Evolutionary conservation across 2,329 filamentous ascomycete genomes (phyloP), one percentile per base, ranked within the genome.

Genomic region (Torrubiella hemipterigena): DNA sequence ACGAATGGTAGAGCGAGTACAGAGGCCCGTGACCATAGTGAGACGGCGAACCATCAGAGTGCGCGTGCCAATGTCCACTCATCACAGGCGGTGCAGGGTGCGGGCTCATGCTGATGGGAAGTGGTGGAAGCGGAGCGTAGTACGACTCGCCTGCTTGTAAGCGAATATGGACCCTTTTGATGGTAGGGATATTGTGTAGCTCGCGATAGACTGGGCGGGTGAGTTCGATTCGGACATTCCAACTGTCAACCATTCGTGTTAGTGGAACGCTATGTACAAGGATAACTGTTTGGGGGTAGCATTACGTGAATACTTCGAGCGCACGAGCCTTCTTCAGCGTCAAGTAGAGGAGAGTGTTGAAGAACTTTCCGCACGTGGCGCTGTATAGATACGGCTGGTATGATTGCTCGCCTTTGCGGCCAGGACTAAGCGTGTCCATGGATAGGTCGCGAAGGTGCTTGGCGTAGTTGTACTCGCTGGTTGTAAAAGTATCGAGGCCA

Each of bases 211-310:
- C 63, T 2, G 62, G 63, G 6, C 69, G 58, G 45, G 66, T 73
- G 8, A 79, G 58, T 47, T 78, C 73, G 33, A 79, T 66, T 6
- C 71, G 64, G 32, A 77, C 69, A 45, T 78, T 74, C 74, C 74
- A 79, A 39, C 67, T 74, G 26, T 14, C 27, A 32, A 19, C 16
- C 19, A 34, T 22, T 38, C 25, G 17, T 8, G 17, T 33, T 17
- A 27, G 15, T 11, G 27, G 21, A 26, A 20, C 17, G 7, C 17
- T 23, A 30, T 34, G 22, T 31, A 29, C 6, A 13, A 17, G n/a
- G 17, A 17, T 13, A 4, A 12, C 10, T 7, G 17, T 14, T 14
- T 4, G n/a, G 14, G 13, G 3, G 27, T 16, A n/a, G 17, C 50
- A 65, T 37, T 43, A 74, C 69, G 54, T 59, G 43, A 78, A 76